Conservation (phyloP, 257 asterid genomes). For the Gynochthodes officinalis region DNA sequence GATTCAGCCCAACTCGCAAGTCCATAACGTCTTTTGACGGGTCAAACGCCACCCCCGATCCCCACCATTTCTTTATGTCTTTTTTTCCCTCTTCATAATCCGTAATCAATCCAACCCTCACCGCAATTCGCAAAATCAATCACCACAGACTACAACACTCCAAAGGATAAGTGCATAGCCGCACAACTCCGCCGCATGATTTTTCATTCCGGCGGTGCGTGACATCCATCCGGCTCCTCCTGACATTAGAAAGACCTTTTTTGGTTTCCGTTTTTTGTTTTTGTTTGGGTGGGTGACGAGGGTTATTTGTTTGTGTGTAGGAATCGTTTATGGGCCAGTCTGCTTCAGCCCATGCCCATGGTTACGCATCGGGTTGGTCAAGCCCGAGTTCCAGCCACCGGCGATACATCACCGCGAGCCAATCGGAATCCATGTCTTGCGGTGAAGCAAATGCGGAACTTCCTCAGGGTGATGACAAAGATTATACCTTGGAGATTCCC, state of each 20-base stretch:
- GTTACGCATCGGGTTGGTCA: slow-evolving; percentile 23
- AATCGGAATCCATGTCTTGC: slow-evolving; percentile 17
- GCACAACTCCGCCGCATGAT: no score
- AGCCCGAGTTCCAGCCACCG: slow-evolving; percentile 14
- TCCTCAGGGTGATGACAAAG: slow-evolving; percentile 22
- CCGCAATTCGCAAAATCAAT: no score
- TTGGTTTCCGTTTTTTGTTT: no score
- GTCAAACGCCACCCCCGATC: slow-evolving; percentile 20
- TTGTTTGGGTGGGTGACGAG: no score
- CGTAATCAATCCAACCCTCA: neutral
- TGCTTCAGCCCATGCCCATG: slow-evolving; percentile 30
- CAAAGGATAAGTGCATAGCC: neutral
- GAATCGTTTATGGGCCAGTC: slow-evolving; percentile 29
- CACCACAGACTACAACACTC: no score
- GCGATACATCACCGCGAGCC: slow-evolving; percentile 13
- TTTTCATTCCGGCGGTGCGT: slow-evolving; percentile 13
- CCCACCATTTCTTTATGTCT: neutral
- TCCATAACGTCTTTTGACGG: slow-evolving; percentile 16
- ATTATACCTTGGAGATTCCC: slow-evolving; percentile 57
- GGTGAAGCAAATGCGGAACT: slow-evolving; percentile 15
- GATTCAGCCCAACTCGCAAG: slow-evolving; percentile 2
- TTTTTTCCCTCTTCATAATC: neutral
- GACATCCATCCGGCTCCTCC: neutral
- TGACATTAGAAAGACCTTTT: neutral
- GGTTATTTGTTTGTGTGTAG: neutral